Evolutionary conservation across 257 asterid genomes (phyloP).

Genomic region (Nyctanthes arbortristis): DNA sequence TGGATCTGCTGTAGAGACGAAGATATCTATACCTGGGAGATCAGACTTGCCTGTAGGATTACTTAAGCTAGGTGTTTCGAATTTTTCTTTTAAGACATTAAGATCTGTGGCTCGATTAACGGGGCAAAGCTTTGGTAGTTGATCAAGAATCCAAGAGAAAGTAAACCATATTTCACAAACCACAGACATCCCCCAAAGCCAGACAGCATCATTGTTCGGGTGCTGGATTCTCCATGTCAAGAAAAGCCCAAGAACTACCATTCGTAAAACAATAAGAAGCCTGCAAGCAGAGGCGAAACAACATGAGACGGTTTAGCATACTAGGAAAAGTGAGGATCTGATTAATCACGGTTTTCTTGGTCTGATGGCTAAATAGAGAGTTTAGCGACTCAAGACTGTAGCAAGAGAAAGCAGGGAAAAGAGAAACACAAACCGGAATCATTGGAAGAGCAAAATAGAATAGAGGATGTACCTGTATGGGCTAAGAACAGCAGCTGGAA

Average conservation of each 20-base stretch:
- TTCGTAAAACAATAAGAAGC: conserved; percentile 53
- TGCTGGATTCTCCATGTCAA: conserved; percentile 61
- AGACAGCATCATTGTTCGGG: conserved; percentile 69
- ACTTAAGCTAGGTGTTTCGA: conserved; percentile 51
- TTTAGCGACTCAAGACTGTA: neutral
- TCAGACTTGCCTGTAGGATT: conserved; percentile 74
- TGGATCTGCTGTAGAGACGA: conserved; percentile 81
- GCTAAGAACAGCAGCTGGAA: conserved; percentile 76
- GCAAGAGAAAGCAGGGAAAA: neutral
- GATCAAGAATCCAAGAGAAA: conserved; percentile 80
- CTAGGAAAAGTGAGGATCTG: neutral
- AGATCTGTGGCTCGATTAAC: conserved; percentile 79
- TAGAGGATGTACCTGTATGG: conserved; percentile 60
- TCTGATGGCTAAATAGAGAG: neutral
- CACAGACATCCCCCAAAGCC: conserved; percentile 84
- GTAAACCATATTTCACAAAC: conserved; percentile 79
- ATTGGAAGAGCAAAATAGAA: neutral
- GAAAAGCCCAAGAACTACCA: conserved; percentile 66
- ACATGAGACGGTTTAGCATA: neutral
- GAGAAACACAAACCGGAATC: neutral
- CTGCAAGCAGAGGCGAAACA: conserved; percentile 30
- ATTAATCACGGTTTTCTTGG: neutral
- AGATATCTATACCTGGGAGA: conserved; percentile 67
- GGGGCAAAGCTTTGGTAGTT: conserved; percentile 69
- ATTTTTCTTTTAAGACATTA: conserved; percentile 62